Evolutionary conservation across 495 filamentous ascomycete genomes (phyloP).

Genomic region (Daldinia vernicosa): DNA sequence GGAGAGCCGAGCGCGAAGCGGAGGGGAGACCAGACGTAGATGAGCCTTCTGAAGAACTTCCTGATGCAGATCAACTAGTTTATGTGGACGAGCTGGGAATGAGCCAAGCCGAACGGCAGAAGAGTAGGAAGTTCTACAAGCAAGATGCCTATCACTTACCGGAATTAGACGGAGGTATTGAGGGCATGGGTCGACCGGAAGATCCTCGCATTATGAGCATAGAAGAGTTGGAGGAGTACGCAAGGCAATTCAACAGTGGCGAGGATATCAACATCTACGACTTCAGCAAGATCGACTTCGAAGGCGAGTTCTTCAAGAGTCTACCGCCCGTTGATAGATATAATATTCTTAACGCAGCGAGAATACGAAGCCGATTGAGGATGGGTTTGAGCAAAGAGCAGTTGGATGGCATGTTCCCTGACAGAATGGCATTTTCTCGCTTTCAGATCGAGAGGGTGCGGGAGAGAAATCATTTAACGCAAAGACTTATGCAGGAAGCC

Average conservation of each 20-base stretch:
- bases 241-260: conserved; percentile 86
- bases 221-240: conserved; percentile 92
- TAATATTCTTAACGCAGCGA: conserved; percentile 94
- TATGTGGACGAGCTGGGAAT: conserved; percentile 91
- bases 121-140: conserved; percentile 82
- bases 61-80: conserved; percentile 71
- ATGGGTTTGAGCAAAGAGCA: conserved; percentile 99
- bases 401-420: conserved; percentile 92
- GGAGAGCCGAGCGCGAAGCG: conserved; percentile 49
- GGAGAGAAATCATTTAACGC: conserved; percentile 94
- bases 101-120: conserved; percentile 76
- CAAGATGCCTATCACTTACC: conserved; percentile 95
- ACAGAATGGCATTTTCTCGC: conserved; percentile 95
- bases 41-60: conserved; percentile 70
- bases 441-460: conserved; percentile 95
- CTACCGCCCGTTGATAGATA: conserved; percentile 91
- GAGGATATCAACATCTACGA: conserved; percentile 99
- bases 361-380: conserved; percentile 82
- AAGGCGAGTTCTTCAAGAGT: conserved; percentile 90
- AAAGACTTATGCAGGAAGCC: conserved; percentile 92
- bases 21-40: conserved; percentile 45
- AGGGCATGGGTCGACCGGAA: conserved; percentile 86
- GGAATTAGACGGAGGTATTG: conserved; percentile 75
- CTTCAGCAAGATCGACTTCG: conserved; percentile 98
- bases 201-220: conserved; percentile 95